Evolutionary conservation across 345 rosid species (phyloP).

Genomic region (Citrus trifoliata): DNA sequence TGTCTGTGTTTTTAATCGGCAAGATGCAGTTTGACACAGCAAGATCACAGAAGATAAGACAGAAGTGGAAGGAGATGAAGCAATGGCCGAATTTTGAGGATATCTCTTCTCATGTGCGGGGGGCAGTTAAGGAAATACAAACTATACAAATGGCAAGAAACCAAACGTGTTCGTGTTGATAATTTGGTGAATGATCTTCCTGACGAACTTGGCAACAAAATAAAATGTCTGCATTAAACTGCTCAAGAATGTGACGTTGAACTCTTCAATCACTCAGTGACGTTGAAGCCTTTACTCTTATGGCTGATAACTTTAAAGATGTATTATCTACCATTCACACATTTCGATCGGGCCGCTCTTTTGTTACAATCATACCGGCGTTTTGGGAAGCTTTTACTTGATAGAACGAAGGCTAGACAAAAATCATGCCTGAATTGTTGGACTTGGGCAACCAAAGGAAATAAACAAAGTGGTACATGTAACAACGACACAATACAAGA

Average conservation of each 20-base stretch:
- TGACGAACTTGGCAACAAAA: slow-evolving; percentile 68
- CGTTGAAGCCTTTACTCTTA: neutral
- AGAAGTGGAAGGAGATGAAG: neutral
- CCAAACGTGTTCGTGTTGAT: slow-evolving; percentile 64
- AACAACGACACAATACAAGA: too few species aligned
- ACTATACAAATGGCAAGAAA: slow-evolving; percentile 31
- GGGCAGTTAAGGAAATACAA: neutral
- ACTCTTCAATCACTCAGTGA: neutral
- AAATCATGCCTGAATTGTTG: too few species aligned
- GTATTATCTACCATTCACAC: too few species aligned
- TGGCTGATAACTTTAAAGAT: neutral
- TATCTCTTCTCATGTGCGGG: neutral
- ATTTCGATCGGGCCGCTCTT: too few species aligned
- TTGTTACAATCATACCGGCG: too few species aligned
- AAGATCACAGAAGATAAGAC: neutral
- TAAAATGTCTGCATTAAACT: slow-evolving; percentile 67
- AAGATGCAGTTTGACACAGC: neutral
- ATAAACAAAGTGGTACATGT: too few species aligned
- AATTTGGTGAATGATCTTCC: slow-evolving; percentile 58
- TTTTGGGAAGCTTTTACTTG: too few species aligned
- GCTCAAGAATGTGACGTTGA: slow-evolving; percentile 49
- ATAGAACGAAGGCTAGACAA: too few species aligned
- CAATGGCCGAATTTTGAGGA: neutral
- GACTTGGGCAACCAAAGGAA: too few species aligned
- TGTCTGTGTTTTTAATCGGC: slow-evolving; percentile 1